Evolutionary conservation across 805 yeast species (phyloP).

Genomic region (Pichia manshurica): DNA sequence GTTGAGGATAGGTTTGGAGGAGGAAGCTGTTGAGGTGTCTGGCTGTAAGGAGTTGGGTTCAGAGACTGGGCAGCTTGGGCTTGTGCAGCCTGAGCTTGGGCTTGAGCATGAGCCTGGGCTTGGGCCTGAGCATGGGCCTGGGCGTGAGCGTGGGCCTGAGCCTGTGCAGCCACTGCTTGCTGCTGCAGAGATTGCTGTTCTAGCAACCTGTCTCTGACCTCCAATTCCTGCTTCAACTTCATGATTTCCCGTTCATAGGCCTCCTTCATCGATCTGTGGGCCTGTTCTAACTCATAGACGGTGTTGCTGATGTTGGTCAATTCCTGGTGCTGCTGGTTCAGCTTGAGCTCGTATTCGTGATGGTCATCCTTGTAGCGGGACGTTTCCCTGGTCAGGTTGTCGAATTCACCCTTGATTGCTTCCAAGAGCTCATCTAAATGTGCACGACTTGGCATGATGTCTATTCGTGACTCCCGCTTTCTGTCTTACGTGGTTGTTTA

Average conservation of each 20-base stretch:
- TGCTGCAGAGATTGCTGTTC: conserved; percentile 36
- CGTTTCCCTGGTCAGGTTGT: conserved; percentile 78
- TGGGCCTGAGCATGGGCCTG: conserved; percentile 30
- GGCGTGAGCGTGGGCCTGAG: conserved; percentile 34
- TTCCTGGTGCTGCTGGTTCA: conserved; percentile 87
- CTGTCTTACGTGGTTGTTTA: too few species aligned
- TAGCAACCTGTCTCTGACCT: conserved; percentile 63
- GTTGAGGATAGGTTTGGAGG: conserved; percentile 30
- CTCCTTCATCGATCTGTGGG: conserved; percentile 92
- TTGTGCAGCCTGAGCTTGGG: conserved; percentile 37
- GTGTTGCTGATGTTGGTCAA: conserved; percentile 92
- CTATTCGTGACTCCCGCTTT: too few species aligned
- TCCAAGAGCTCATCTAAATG: conserved; percentile 69
- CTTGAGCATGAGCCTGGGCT: conserved; percentile 33
- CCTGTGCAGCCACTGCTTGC: conserved; percentile 36
- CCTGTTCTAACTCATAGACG: conserved; percentile 87
- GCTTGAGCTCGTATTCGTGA: conserved; percentile 86
- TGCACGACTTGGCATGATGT: conserved; percentile 12
- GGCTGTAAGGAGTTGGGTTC: neutral
- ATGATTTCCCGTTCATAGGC: conserved; percentile 91
- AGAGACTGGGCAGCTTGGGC: conserved; percentile 28
- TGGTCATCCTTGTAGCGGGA: conserved; percentile 80
- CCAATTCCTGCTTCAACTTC: conserved; percentile 80
- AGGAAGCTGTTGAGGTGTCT: conserved; percentile 31
- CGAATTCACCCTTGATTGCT: conserved; percentile 88